These are phyloP conservation scores for Logfia minima DNA, from an alignment of 129 eudicot genomes.

Conservation along the genomic window DNA sequence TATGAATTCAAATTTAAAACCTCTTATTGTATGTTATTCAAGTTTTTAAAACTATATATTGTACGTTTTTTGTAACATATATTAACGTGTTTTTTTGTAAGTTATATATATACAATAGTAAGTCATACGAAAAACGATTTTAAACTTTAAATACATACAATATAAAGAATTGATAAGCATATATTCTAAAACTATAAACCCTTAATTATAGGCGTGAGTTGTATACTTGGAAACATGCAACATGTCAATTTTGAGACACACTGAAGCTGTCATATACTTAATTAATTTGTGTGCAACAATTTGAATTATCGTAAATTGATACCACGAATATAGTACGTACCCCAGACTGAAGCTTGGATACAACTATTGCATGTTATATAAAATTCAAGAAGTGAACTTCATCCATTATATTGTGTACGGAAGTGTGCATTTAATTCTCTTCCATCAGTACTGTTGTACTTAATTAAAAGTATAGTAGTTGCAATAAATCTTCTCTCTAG, in stretches of 20 bases:
- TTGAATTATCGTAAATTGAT: not conserved
- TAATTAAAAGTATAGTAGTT: not conserved
- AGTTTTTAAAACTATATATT: too few species aligned
- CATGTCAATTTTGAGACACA: not conserved
- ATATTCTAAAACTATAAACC: too few species aligned
- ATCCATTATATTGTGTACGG: not conserved
- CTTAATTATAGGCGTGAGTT: too few species aligned
- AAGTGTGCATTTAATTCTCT: not conserved
- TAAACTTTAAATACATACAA: too few species aligned
- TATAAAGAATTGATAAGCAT: too few species aligned
- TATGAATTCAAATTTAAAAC: too few species aligned
- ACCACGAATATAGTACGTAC: not conserved
- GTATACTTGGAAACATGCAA: not conserved
- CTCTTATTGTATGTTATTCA: too few species aligned
- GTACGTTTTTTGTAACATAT: too few species aligned
- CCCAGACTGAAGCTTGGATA: not conserved
- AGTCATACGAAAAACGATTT: too few species aligned
- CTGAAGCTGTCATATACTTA: not conserved
- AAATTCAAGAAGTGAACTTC: not conserved
- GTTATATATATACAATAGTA: too few species aligned
- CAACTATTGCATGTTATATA: conserved; percentile 4
- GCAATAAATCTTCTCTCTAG: not conserved
- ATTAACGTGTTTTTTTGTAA: too few species aligned
- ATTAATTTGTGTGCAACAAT: not conserved
- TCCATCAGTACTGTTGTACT: not conserved